Conservation (phyloP, 108 stramenopile genomes). For the Parietichytrium sp. region DNA sequence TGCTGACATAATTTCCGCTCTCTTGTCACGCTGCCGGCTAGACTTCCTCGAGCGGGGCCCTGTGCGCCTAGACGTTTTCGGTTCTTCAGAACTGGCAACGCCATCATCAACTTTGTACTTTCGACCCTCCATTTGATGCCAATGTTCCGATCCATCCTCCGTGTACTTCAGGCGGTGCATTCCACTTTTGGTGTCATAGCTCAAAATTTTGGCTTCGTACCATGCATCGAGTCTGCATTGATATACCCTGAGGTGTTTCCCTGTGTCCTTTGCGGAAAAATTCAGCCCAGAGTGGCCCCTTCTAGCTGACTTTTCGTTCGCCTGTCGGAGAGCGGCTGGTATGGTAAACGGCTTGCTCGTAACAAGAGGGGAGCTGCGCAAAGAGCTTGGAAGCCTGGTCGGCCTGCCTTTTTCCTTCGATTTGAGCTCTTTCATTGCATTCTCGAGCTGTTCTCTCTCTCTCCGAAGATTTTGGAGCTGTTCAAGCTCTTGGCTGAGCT, state of each 20-base stretch:
- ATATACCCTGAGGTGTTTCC: neutral
- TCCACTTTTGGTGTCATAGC: conserved; percentile 17
- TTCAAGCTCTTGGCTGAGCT: neutral
- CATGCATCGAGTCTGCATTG: conserved; percentile 30
- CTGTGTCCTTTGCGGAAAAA: neutral
- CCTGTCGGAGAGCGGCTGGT: no score
- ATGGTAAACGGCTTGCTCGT: no score
- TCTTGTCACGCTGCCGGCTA: no score
- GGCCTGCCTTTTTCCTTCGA: neutral
- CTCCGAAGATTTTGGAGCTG: conserved; percentile 26
- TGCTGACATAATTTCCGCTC: no score
- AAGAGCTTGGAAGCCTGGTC: neutral
- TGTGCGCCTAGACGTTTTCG: no score
- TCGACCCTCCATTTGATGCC: conserved; percentile 38
- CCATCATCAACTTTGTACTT: neutral
- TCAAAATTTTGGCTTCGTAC: conserved; percentile 8
- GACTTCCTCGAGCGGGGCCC: no score
- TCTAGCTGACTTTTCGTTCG: no score
- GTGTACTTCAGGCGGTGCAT: neutral
- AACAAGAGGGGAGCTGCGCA: no score
- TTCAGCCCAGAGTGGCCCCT: neutral
- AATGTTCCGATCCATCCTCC: conserved; percentile 27
- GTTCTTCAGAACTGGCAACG: no score
- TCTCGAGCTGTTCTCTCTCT: neutral
- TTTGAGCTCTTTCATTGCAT: neutral